phyloP scores from a whole-genome alignment of 2,329 filamentous ascomycete genomes.

The Venturia pyrina region DNA sequence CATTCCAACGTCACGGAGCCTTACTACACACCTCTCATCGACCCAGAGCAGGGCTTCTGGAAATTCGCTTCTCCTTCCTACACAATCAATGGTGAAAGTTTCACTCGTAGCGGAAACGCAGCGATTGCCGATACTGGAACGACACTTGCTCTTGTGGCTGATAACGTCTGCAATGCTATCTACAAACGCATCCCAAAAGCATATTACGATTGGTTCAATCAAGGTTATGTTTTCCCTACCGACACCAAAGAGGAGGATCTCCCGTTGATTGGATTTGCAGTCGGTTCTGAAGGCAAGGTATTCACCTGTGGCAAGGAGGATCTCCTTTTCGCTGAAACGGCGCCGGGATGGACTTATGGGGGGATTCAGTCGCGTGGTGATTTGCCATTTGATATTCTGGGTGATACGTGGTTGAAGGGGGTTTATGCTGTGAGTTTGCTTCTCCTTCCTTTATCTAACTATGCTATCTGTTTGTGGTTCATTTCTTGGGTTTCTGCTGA shows the following conservation, averaged over 20 bases:
- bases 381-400: conserved; percentile 52
- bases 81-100: conserved; percentile 46
- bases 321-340: conserved; percentile 47
- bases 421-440: conserved; percentile 47
- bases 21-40: conserved; percentile 47
- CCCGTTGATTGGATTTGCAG: conserved; percentile 51
- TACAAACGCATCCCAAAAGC: conserved; percentile 55
- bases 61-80: conserved; percentile 48
- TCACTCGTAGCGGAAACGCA: conserved; percentile 45
- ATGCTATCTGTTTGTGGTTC: neutral
- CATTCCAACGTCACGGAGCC: conserved; percentile 45
- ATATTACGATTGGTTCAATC: conserved; percentile 38
- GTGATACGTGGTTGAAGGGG: conserved; percentile 54
- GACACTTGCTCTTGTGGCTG: conserved; percentile 55
- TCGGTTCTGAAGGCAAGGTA: conserved; percentile 44
- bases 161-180: conserved; percentile 49
- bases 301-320: conserved; percentile 55
- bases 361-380: conserved; percentile 54
- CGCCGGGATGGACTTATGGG: conserved; percentile 49
- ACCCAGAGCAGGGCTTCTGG: conserved; percentile 61
- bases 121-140: conserved; percentile 66
- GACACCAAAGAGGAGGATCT: conserved; percentile 41
- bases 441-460: neutral
- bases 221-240: conserved; percentile 56
- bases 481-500: conserved; percentile 7